These are phyloP conservation scores for maize (Zea mays) DNA, from an alignment of 176 grass and related monocot genomes.

Conservation along the genomic window DNA sequence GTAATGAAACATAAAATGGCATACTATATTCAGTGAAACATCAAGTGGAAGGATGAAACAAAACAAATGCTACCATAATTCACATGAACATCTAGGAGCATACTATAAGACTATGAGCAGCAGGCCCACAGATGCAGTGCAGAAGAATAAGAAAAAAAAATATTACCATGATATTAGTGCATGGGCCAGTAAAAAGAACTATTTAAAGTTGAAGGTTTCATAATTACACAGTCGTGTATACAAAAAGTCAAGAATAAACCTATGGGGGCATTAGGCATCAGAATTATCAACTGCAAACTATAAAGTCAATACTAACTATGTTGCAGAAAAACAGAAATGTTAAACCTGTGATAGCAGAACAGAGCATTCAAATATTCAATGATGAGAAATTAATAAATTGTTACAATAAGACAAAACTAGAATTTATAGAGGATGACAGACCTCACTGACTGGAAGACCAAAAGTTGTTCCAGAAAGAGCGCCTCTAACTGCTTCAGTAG, in stretches of 20 bases:
- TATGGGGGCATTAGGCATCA: slow-evolving; percentile 21
- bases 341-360: slow-evolving; percentile 1
- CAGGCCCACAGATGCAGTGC: neutral
- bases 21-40: neutral
- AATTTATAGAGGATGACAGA: slow-evolving; percentile 28
- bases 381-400: neutral
- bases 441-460: slow-evolving; percentile 93
- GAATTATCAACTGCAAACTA: neutral
- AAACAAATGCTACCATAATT: slow-evolving; percentile 12
- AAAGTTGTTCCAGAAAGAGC: slow-evolving; percentile 75
- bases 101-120: neutral
- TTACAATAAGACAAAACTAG: slow-evolving; percentile 27
- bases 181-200: neutral
- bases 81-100: slow-evolving; percentile 1
- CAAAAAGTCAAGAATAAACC: neutral
- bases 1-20: slow-evolving; percentile 3
- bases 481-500: slow-evolving; percentile 67
- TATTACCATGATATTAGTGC: neutral
- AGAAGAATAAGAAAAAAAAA: neutral
- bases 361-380: neutral
- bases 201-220: neutral
- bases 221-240: neutral
- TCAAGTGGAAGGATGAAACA: neutral
- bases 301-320: slow-evolving; percentile 15
- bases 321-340: neutral